phyloP scores from a whole-genome alignment of 2,329 filamentous ascomycete genomes.

The Zymoseptoria passerinii region DNA sequence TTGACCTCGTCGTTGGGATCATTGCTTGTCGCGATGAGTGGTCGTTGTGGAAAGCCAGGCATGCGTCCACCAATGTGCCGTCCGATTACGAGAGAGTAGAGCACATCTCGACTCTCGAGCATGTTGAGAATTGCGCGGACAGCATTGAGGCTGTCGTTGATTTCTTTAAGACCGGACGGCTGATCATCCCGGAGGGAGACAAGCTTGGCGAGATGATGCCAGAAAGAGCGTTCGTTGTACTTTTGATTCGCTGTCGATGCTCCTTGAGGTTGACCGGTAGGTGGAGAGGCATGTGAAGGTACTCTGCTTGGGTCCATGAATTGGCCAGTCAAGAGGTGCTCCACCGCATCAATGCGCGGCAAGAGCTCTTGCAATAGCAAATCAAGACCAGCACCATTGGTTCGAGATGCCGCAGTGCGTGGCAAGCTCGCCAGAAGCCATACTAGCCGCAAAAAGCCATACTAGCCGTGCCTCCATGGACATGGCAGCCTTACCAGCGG shows the following conservation, averaged over 20 bases:
- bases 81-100: slow-evolving; percentile 79
- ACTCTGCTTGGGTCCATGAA: slow-evolving; percentile 55
- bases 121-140: slow-evolving; percentile 67
- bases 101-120: slow-evolving; percentile 78
- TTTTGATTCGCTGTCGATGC: slow-evolving; percentile 19
- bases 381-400: slow-evolving; percentile 37
- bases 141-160: slow-evolving; percentile 57
- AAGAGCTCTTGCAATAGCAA: slow-evolving; percentile 47
- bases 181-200: slow-evolving; percentile 55
- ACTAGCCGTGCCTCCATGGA: slow-evolving; percentile 53
- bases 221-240: slow-evolving; percentile 62
- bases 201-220: slow-evolving; percentile 68
- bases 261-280: slow-evolving; percentile 27
- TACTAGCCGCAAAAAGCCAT: slow-evolving; percentile 53
- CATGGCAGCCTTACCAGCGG: slow-evolving; percentile 23
- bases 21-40: slow-evolving; percentile 18
- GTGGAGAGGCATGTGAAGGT: slow-evolving; percentile 33
- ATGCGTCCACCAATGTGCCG: slow-evolving; percentile 61
- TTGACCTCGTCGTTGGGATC: slow-evolving; percentile 34
- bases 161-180: slow-evolving; percentile 42
- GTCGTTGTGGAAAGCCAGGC: slow-evolving; percentile 32
- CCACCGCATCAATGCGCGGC: slow-evolving; percentile 65
- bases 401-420: slow-evolving; percentile 31
- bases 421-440: slow-evolving; percentile 51
- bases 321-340: slow-evolving; percentile 66